Evolutionary conservation across 2,329 filamentous ascomycete genomes (phyloP).

Genomic region (Fusarium anthophilum): DNA sequence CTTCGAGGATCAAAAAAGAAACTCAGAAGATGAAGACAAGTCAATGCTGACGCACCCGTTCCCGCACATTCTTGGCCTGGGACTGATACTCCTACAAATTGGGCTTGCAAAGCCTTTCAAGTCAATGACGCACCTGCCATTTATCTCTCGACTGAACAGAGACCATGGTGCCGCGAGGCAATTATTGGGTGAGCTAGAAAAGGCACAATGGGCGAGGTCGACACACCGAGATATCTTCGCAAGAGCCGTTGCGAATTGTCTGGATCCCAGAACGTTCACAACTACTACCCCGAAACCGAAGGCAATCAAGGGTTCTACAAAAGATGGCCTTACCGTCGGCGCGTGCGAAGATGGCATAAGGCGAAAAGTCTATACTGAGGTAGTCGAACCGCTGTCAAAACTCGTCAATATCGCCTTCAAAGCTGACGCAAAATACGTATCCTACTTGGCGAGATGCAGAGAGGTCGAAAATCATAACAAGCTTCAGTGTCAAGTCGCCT

Average conservation of each 20-base stretch:
- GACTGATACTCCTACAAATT: not conserved
- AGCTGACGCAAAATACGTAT: not conserved
- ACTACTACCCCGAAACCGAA: rapidly evolving
- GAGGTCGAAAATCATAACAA: not conserved
- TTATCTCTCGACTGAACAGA: not conserved
- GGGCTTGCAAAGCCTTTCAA: not conserved
- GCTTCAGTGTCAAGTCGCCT: rapidly evolving
- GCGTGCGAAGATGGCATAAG: rapidly evolving
- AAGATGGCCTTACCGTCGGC: rapidly evolving
- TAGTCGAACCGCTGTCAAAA: rapidly evolving
- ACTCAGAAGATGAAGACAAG: rapidly evolving
- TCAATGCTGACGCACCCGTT: not conserved
- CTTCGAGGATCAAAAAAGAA: rapidly evolving
- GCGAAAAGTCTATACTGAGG: rapidly evolving
- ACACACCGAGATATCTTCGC: not conserved
- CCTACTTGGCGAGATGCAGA: not conserved
- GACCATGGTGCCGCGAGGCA: not conserved
- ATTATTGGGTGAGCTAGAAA: not conserved
- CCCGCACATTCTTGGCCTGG: rapidly evolving
- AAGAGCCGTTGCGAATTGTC: not conserved
- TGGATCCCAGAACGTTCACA: not conserved
- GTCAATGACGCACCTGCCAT: rapidly evolving
- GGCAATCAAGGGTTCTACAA: rapidly evolving
- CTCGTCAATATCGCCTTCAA: not conserved
- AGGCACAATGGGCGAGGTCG: not conserved